phyloP scores from a whole-genome alignment of 176 grass and related monocot genomes.

The Ensete glaucum region DNA sequence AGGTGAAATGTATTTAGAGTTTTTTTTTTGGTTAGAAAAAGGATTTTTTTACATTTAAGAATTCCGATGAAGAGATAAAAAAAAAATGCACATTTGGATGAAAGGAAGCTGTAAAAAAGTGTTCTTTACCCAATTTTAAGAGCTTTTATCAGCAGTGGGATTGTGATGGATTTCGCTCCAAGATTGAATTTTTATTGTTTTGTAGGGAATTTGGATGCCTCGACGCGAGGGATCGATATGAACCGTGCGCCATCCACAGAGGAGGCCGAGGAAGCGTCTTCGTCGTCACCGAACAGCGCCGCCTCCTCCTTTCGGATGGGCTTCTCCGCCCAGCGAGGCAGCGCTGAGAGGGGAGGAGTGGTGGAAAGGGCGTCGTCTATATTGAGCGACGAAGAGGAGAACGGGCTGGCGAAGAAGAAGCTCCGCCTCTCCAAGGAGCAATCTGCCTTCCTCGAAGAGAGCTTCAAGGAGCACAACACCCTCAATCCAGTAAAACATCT shows the following conservation, averaged over 20 bases:
- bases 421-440: constrained; percentile 8
- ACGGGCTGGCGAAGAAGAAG: constrained; percentile 1
- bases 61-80: too few species aligned
- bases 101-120: too few species aligned
- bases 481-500: not conserved
- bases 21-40: too few species aligned
- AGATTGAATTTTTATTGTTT: not conserved
- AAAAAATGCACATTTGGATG: too few species aligned
- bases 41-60: too few species aligned
- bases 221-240: not conserved
- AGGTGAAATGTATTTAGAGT: too few species aligned
- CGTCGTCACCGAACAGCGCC: not conserved
- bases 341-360: not conserved
- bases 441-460: constrained; percentile 8
- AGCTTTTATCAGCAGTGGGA: too few species aligned
- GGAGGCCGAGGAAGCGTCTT: not conserved
- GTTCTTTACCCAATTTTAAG: too few species aligned
- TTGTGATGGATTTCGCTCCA: too few species aligned
- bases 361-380: not conserved
- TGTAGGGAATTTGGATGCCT: not conserved
- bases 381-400: not conserved
- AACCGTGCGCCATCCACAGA: not conserved
- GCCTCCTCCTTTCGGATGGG: not conserved
- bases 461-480: constrained; percentile 3
- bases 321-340: not conserved